Conservation (phyloP, 1,284 basidiomycete genomes). For the Ustilago hordei region DNA sequence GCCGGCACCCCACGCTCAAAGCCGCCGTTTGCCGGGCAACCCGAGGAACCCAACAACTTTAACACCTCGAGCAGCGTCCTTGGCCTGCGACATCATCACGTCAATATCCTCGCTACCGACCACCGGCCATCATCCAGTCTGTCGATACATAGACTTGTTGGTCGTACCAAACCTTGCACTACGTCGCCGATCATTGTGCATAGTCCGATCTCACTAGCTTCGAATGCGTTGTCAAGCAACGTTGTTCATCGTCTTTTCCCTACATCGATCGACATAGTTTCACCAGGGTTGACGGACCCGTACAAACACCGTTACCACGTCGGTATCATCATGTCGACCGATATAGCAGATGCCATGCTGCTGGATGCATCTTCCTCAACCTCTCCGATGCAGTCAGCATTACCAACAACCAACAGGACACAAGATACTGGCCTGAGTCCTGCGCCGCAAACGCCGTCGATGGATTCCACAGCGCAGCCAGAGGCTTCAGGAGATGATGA, state of each 20-base stretch:
- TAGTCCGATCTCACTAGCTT: background rate
- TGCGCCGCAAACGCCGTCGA: slow-evolving; percentile 9
- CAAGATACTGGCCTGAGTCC: background rate
- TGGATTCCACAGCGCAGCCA: background rate
- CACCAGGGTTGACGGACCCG: slow-evolving; percentile 38
- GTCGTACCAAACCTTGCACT: background rate
- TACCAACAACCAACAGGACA: background rate
- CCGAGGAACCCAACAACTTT: background rate
- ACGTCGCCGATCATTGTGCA: background rate
- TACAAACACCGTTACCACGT: slow-evolving; percentile 31
- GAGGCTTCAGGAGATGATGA: background rate
- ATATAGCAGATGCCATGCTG: slow-evolving; percentile 17
- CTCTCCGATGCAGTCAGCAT: background rate
- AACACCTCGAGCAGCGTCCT: background rate
- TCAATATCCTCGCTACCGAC: background rate
- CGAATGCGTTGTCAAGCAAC: slow-evolving; percentile 4
- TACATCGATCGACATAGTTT: slow-evolving; percentile 2
- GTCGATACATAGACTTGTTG: background rate
- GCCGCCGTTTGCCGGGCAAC: background rate
- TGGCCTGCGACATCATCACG: background rate
- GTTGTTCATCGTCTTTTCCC: background rate
- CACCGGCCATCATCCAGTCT: background rate
- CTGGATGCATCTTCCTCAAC: slow-evolving; percentile 13
- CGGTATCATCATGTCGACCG: slow-evolving; percentile 21
- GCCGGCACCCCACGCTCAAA: background rate